These are phyloP conservation scores for Prunus persica DNA, from an alignment of 306 rosid genomes.

Conservation along the genomic window Prunus_persica_NCBIv2 NC_034011.1:20378501-20379000, in stretches of 20 bases:
- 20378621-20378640: slow-evolving; percentile 47
- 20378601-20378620: slow-evolving; percentile 58
- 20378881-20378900: slow-evolving; percentile 30
- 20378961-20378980: slow-evolving; percentile 47
- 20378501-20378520: slow-evolving; percentile 17
- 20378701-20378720: slow-evolving; percentile 38
- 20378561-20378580: background rate
- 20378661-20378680: slow-evolving; percentile 33
- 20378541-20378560: too few relatives aligned
- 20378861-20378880: slow-evolving; percentile 33
- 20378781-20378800: slow-evolving; percentile 47
- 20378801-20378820: slow-evolving; percentile 29
- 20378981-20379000: slow-evolving; percentile 42
- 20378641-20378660: slow-evolving; percentile 38
- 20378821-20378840: slow-evolving; percentile 41
- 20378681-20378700: slow-evolving; percentile 34
- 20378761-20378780: slow-evolving; percentile 58
- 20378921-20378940: slow-evolving; percentile 37
- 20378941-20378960: slow-evolving; percentile 53
- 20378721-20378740: slow-evolving; percentile 40
- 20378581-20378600: slow-evolving; percentile 1
- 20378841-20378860: slow-evolving; percentile 42
- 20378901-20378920: slow-evolving; percentile 45
- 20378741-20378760: slow-evolving; percentile 53
- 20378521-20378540: too few relatives aligned